Base-by-base conservation (phyloP, 768 basidiomycete species). In the Tricholomella constricta region DNA sequence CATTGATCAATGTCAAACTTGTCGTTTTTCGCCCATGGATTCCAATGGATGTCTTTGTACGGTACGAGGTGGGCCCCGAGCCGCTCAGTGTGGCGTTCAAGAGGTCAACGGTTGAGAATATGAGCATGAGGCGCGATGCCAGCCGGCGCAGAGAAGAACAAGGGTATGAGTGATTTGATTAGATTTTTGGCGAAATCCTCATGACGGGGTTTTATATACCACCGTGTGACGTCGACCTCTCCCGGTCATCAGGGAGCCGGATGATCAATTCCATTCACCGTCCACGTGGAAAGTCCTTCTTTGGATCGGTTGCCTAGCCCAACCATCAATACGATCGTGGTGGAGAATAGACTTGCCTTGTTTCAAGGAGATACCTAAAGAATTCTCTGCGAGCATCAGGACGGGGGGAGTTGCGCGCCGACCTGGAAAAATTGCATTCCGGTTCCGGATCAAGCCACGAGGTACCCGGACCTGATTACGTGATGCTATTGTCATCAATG, bases 11-110 rank as follows among this genome's bases (percentile, higher is more conserved):
- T 2, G 45, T 38, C 8, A 56, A 43, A 20, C 38, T 56, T 6
- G 55, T 56, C 9, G 55, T 38, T 15, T 52, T 56, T 12, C 55
- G 55, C 23, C 55, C 55, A 4, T 9, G 37, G 19, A 56, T 42
- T 9, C 50, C 38, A 11, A 31, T 20, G 4, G 51, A 32, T 2
- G 55, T 51, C 26, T 56, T 56, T 10, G 55, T 52, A 2, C 45
- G 45, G 32, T 52, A 56, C 12, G 50, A 45, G 14, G 36, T 51
- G 3, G 48, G 1, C 6, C 35, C 34, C 20, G 49, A 29, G 45
- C 31, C 12, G 10, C 14, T 34, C 7, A 56, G 25, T 6, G 43
- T 44, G n/a, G 55, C 38, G 29, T 56, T 47, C 10, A 56, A 29
- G 4, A 56, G 27, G 34, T 56, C 45, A 11, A 45, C 37, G 25